Evolutionary conservation across 495 filamentous ascomycete species (phyloP).

Genomic region (Endocarpon pusillum): DNA sequence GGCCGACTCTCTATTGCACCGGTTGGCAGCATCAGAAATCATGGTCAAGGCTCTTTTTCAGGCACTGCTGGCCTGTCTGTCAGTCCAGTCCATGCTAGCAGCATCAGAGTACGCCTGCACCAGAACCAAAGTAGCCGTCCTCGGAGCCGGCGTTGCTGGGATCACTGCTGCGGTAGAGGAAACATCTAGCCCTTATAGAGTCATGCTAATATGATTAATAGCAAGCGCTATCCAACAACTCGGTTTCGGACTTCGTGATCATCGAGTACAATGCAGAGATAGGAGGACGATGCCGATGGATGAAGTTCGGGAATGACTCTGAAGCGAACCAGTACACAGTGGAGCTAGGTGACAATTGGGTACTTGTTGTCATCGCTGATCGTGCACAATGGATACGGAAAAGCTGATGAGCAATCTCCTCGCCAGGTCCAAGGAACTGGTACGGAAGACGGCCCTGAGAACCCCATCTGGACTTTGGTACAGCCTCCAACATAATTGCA

Average conservation of each 20-base stretch:
- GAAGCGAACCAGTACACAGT: constrained; percentile 38
- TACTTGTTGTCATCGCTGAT: constrained; percentile 7
- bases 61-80: no score
- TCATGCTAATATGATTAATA: constrained; percentile 10
- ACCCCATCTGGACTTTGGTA: constrained; percentile 53
- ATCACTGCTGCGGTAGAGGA: constrained; percentile 48
- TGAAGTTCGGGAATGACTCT: constrained; percentile 36
- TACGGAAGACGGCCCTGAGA: constrained; percentile 36
- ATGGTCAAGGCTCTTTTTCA: no score
- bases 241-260: constrained; percentile 50
- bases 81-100: no score
- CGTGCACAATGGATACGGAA: neutral
- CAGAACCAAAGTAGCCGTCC: no score
- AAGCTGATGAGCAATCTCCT: neutral
- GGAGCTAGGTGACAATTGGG: constrained; percentile 59
- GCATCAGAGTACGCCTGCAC: no score
- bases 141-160: constrained; percentile 46
- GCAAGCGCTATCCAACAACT: constrained; percentile 49
- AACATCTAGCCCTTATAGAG: constrained; percentile 17
- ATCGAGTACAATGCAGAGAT: constrained; percentile 48
- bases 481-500: constrained; percentile 2
- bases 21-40: no score
- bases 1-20: no score
- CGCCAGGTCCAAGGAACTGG: constrained; percentile 45
- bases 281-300: constrained; percentile 41